Evolutionary conservation across 2,329 filamentous ascomycete genomes (phyloP).

Genomic region (Exutisphaerella laricina): DNA sequence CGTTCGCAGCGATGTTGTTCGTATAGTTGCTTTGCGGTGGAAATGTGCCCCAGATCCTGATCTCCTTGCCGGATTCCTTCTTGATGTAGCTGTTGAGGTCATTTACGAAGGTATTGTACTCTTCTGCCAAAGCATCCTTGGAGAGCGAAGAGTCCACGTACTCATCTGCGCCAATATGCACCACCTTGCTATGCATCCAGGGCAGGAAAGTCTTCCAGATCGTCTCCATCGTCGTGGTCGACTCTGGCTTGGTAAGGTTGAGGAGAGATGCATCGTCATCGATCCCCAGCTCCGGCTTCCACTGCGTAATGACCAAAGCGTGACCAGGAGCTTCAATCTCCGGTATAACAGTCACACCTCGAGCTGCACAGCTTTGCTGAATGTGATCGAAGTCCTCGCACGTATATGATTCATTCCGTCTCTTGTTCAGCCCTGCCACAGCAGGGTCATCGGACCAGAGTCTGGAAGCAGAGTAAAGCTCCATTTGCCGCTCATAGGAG

Average conservation of each 20-base stretch:
- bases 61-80: constrained; percentile 38
- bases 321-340: constrained; percentile 58
- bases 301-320: constrained; percentile 52
- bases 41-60: constrained; percentile 55
- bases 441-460: constrained; percentile 46
- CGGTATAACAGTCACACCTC: constrained; percentile 54
- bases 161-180: constrained; percentile 54
- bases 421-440: constrained; percentile 47
- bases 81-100: constrained; percentile 47
- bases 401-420: constrained; percentile 52
- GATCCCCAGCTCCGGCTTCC: constrained; percentile 53
- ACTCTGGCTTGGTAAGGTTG: constrained; percentile 52
- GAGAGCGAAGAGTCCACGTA: constrained; percentile 33
- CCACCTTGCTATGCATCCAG: constrained; percentile 53
- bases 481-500: constrained; percentile 42
- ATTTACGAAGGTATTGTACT: constrained; percentile 52
- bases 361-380: constrained; percentile 47
- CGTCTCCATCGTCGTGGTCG: constrained; percentile 48
- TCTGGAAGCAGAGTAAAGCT: constrained; percentile 53
- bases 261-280: constrained; percentile 45
- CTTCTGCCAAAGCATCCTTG: constrained; percentile 37
- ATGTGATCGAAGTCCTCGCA: constrained; percentile 48
- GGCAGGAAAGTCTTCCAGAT: constrained; percentile 51
- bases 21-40: constrained; percentile 37
- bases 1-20: constrained; percentile 39